Evolutionary conservation across 139 green algal species (phyloP), one percentile per base, ranked within the genome.

Genomic region (Micractinium conductrix): DNA sequence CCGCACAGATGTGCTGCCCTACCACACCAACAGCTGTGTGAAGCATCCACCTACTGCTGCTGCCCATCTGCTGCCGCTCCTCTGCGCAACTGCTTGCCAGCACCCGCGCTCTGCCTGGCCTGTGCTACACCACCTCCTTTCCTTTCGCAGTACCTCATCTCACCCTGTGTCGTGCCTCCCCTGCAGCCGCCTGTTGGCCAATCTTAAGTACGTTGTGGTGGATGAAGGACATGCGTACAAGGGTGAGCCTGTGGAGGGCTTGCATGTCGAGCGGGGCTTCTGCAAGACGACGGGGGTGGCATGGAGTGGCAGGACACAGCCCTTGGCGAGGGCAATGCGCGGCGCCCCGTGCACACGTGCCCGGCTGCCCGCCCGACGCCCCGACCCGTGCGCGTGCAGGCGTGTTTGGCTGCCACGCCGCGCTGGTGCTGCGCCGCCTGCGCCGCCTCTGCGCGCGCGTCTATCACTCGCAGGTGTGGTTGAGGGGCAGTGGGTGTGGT

Each of bases 201-300:
- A 92, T 38, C 94, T 99, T 28, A 71, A 72, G 2, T 94, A 94
- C 19, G 87, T 98, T 38, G 95, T 99, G 30, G 84, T 99, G 38
- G 97, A 99, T 80, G 97, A 99, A 87, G 96, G 91, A 0, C 96
- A 99, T 80, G 90, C 87, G 2, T 97, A 97, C 89, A 85, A 85
- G 5, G 89, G 85, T 86, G 69, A 58, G 79, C n/a, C n/a, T 74
- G 16, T 10, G 37, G 68, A 12, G 37, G 7, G 68, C 26, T 42
- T 19, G 63, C 4, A 40, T 21, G 63, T 17, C 63, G 19, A 70
- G 30, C 5, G 22, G n/a, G 33, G 28, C 19, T 75, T 45, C 35
- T 10, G 19, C 2, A 2, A 35, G 69, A 33, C 19, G 17, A 43
- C 2, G 40, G 40, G n/a, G n/a, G n/a, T n/a, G n/a, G n/a, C n/a